Conservation (phyloP, 495 filamentous ascomycete genomes). For the Articulospora tetracladia region DNA sequence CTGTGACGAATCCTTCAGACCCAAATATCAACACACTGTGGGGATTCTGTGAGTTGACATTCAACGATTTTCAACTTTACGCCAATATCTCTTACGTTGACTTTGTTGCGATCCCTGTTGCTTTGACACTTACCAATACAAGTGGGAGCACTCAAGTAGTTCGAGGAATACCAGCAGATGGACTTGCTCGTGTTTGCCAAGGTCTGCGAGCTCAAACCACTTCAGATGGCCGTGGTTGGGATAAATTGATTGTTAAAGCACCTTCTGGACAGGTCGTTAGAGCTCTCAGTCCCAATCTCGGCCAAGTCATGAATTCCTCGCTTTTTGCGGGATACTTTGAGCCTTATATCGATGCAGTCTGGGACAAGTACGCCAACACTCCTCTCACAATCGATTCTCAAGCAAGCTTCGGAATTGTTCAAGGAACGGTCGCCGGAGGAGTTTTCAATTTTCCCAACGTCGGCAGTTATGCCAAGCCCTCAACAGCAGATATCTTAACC, state of each 20-base stretch:
- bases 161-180: constrained; percentile 50
- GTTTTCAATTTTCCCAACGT: constrained; percentile 35
- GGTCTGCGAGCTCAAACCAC: constrained; percentile 47
- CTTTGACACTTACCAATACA: constrained; percentile 52
- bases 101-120: constrained; percentile 66
- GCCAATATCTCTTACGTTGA: constrained; percentile 74
- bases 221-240: constrained; percentile 58
- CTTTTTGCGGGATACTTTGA: constrained; percentile 63
- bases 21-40: constrained; percentile 59
- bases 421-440: constrained; percentile 44
- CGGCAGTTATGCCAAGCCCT: constrained; percentile 51
- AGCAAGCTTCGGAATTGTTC: constrained; percentile 34
- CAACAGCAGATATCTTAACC: constrained; percentile 61
- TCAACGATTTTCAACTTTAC: constrained; percentile 62
- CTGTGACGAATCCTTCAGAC: constrained; percentile 61
- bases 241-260: constrained; percentile 50
- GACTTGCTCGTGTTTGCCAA: constrained; percentile 52
- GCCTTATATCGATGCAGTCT: constrained; percentile 59
- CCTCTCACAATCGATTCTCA: constrained; percentile 33
- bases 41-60: constrained; percentile 73
- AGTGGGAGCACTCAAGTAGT: constrained; percentile 48
- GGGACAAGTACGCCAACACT: constrained; percentile 49
- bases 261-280: constrained; percentile 48
- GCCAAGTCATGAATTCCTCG: constrained; percentile 46
- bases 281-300: constrained; percentile 63